Base-by-base conservation (phyloP, 768 basidiomycete species). In the Psilocybe cyanescens region DNA sequence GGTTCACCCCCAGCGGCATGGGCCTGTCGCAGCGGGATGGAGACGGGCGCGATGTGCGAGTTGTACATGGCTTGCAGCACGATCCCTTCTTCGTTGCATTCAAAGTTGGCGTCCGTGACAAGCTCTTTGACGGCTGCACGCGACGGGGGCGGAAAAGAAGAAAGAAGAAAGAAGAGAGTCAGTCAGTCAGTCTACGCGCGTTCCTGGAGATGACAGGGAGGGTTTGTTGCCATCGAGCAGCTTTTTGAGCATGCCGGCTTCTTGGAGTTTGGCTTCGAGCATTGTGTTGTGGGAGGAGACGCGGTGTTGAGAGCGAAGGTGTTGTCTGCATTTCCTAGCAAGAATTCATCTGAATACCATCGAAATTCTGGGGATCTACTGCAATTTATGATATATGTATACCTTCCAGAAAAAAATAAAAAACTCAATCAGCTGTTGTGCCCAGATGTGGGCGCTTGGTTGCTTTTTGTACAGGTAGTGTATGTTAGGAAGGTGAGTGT, bases 31-130 rank as follows among this genome's bases (percentile, higher is more conserved):
- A 99, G 65, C 97, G 90, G 76, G 50, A 97, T 94, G 7, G 94
- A 81, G 44, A 99, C 97, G 66, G 99, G 91, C 1, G 97, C 97
- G 70, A 99, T 97, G 76, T 99, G 97, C 2, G 97, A 97, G 83
- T 98, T 99, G 80, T 99, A 97, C 97, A 99, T 99, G 3, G 97
- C 97, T 80, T 99, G 97, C 4, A 99, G 85, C 57, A 86, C 86
- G 67, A 99, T 90, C 35, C 96, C 97, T 65, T 96, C 94, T 65
- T 99, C 97, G 63, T 88, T 93, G 75, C 97, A 98, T 71, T 97
- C 92, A 69, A 99, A 97, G 76, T 99, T 99, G 72, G 95, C 96
- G 72, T 99, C 97, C 4, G 94, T 88, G 50, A 99, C 96, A 50
- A 98, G 88, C 73, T 99, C 97, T 76, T 97, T 99, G 85, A 99